phyloP scores from a whole-genome alignment of 495 filamentous ascomycete genomes.

The Trichodelitschia bisporula region DNA sequence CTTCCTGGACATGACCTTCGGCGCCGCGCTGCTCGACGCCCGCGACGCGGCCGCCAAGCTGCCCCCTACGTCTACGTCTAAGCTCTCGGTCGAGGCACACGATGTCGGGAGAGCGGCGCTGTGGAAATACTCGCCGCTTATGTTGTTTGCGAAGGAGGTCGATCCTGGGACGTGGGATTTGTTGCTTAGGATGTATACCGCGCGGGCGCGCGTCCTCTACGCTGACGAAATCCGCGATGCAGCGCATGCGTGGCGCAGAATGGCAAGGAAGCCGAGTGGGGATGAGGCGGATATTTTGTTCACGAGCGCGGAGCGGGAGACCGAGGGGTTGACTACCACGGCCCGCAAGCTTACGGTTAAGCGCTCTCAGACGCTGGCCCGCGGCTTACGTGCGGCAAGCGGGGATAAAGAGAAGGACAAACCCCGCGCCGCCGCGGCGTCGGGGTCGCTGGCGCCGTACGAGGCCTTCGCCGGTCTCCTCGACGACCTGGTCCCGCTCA shows the following conservation, averaged over 20 bases:
- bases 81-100: constrained; percentile 25
- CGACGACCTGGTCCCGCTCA: constrained; percentile 50
- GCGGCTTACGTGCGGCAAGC: constrained; percentile 43
- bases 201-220: constrained; percentile 47
- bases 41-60: constrained; percentile 25
- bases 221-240: constrained; percentile 65
- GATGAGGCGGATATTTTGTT: constrained; percentile 82
- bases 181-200: constrained; percentile 55
- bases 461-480: constrained; percentile 67
- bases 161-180: constrained; percentile 58
- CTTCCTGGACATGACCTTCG: constrained; percentile 61
- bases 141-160: constrained; percentile 69
- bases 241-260: constrained; percentile 55
- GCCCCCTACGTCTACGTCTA: constrained; percentile 10
- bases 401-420: constrained; percentile 36
- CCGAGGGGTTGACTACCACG: constrained; percentile 45
- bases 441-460: constrained; percentile 42
- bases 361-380: constrained; percentile 53
- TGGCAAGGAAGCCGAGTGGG: constrained; percentile 47
- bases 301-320: constrained; percentile 63
- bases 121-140: constrained; percentile 64
- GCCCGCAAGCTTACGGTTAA: constrained; percentile 85
- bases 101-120: constrained; percentile 29
- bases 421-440: constrained; percentile 32
- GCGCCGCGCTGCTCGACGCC: constrained; percentile 42